A percentile compares a stretch with the other conserved stretches of the same genome.
phyloP scores from a whole-genome alignment of 257 asterid species.

The Apocynum venetum region DNA sequence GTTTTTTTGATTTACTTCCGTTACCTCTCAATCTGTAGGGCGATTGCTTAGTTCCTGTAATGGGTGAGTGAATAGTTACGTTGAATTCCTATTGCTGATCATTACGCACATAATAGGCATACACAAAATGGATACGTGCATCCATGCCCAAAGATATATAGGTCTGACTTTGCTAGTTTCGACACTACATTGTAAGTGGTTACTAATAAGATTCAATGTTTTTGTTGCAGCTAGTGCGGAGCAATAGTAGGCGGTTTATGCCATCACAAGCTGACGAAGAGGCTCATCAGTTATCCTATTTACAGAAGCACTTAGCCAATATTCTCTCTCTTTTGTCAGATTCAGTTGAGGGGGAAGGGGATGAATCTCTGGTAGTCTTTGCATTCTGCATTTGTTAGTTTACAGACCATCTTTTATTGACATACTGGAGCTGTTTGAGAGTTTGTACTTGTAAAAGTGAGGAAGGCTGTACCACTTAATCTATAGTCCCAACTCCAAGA shows the following conservation, averaged over 20 bases:
- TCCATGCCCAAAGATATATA: no score
- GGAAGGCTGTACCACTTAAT: neutral
- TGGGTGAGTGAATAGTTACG: neutral
- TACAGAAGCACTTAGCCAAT: slow-evolving; percentile 84
- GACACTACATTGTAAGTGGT: neutral
- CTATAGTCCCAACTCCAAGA: neutral
- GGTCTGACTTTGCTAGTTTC: neutral
- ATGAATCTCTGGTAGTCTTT: slow-evolving; percentile 66
- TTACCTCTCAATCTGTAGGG: neutral
- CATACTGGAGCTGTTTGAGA: slow-evolving; percentile 3
- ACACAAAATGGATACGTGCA: no score
- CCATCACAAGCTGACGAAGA: slow-evolving; percentile 95
- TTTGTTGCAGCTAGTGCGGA: slow-evolving; percentile 76
- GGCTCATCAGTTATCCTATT: slow-evolving; percentile 92
- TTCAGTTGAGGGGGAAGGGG: slow-evolving; percentile 70
- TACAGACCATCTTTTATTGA: neutral
- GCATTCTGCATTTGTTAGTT: neutral
- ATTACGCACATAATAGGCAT: neutral
- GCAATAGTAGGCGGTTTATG: slow-evolving; percentile 86
- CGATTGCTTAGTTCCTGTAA: neutral
- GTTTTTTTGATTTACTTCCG: neutral
- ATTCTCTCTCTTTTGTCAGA: slow-evolving; percentile 89
- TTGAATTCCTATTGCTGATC: neutral
- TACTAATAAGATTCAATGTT: neutral
- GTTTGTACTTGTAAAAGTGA: neutral